These are phyloP conservation scores for Cyanodermella asteris DNA, from an alignment of 2,329 filamentous ascomycete species.

Conservation along the genomic window DNA sequence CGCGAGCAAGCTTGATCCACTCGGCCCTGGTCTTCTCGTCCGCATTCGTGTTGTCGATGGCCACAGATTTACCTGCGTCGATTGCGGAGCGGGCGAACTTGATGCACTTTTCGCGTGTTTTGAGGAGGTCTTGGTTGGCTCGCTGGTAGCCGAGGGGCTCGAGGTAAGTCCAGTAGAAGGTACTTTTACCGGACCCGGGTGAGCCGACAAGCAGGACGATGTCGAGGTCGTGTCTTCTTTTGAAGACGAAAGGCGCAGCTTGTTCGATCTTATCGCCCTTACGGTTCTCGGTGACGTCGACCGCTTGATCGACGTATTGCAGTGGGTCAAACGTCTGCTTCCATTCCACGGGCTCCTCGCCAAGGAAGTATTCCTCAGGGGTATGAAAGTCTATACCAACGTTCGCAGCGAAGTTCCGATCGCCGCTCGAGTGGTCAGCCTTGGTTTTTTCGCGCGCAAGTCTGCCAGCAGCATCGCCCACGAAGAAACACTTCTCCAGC, in stretches of 20 bases:
- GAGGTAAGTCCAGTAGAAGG: conserved; percentile 62
- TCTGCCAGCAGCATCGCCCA: conserved; percentile 59
- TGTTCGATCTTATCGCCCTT: conserved; percentile 1
- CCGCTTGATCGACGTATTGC: conserved; percentile 24
- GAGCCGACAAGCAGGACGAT: conserved; percentile 73
- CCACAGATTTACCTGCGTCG: conserved; percentile 44
- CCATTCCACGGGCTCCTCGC: conserved; percentile 43
- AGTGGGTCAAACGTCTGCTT: conserved; percentile 48
- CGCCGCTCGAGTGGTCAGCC: conserved; percentile 37
- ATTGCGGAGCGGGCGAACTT: conserved; percentile 49
- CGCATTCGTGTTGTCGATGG: conserved; percentile 88
- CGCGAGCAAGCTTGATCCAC: conserved; percentile 56
- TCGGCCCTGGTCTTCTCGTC: conserved; percentile 53
- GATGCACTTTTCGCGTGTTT: conserved; percentile 46
- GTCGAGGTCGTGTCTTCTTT: conserved; percentile 45
- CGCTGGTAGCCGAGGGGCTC: conserved; percentile 60
- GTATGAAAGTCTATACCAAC: conserved; percentile 60
- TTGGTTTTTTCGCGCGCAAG: conserved; percentile 20
- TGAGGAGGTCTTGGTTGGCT: conserved; percentile 77
- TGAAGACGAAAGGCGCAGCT: conserved; percentile 16
- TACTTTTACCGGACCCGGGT: conserved; percentile 79
- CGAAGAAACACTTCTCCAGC: conserved; percentile 51
- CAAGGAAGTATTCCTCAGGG: conserved; percentile 79
- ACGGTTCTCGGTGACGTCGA: conserved; percentile 4
- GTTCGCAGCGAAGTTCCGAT: conserved; percentile 68